Evolutionary conservation across 2,329 filamentous ascomycete species (phyloP).

Genomic region (Laburnicola sp.): DNA sequence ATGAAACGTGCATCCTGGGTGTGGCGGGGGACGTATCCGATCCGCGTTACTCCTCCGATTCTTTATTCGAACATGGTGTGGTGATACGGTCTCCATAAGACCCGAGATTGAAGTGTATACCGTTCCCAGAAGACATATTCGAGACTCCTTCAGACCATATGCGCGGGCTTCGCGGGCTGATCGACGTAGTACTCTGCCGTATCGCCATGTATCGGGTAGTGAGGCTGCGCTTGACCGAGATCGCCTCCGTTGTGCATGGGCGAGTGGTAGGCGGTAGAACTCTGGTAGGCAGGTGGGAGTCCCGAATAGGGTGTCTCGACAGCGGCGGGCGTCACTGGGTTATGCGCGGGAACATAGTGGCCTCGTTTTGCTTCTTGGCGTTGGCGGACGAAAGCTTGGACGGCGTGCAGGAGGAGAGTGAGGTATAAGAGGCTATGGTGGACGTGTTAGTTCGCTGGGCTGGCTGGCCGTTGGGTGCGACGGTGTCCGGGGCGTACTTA

Average conservation of each 20-base stretch:
- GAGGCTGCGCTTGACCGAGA: constrained; percentile 21
- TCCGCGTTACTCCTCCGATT: too few relatives aligned
- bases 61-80: too few relatives aligned
- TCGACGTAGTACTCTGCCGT: constrained; percentile 27
- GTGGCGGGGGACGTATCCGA: too few relatives aligned
- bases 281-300: constrained; percentile 25
- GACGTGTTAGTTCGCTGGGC: constrained; percentile 14
- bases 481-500: constrained; percentile 25
- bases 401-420: constrained; percentile 47
- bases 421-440: constrained; percentile 38
- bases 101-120: too few relatives aligned
- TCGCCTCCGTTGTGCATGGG: constrained; percentile 20
- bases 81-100: too few relatives aligned
- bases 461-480: not conserved
- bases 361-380: constrained; percentile 41
- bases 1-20: too few relatives aligned
- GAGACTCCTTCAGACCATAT: constrained; percentile 30
- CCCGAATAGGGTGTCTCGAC: constrained; percentile 19
- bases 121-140: too few relatives aligned
- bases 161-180: constrained; percentile 32
- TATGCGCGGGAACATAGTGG: constrained; percentile 38
- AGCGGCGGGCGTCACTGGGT: constrained; percentile 27
- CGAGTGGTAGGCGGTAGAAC: constrained; percentile 32
- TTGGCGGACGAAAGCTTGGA: constrained; percentile 39
- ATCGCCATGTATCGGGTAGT: constrained; percentile 22